These are phyloP conservation scores for Suillus alpinus DNA, from an alignment of 768 basidiomycete species.

Conservation along the genomic window DNA sequence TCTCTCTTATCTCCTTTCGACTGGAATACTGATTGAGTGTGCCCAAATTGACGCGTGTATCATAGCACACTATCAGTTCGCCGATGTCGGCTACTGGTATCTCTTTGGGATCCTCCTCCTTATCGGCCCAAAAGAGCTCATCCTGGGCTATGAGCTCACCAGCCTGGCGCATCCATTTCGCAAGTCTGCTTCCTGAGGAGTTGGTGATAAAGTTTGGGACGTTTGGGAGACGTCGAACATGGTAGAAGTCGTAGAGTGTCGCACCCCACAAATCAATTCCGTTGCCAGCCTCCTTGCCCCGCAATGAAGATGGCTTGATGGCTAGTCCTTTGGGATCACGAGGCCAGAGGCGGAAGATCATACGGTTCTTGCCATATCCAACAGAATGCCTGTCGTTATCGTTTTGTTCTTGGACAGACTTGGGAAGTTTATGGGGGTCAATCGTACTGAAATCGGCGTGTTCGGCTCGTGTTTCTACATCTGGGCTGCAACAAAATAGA, in stretches of 20 bases:
- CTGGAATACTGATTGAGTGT: background rate
- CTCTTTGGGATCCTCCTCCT: slow-evolving; percentile 22
- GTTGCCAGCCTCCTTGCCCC: slow-evolving; percentile 20
- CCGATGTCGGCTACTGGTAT: slow-evolving; percentile 15
- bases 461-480: background rate
- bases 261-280: slow-evolving; percentile 24
- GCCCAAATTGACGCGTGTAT: slow-evolving; percentile 6
- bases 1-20: background rate
- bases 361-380: slow-evolving; percentile 12
- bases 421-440: slow-evolving; percentile 5
- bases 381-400: background rate
- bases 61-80: slow-evolving; percentile 11
- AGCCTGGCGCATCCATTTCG: slow-evolving; percentile 5
- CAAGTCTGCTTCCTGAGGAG: slow-evolving; percentile 21
- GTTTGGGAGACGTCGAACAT: slow-evolving; percentile 10
- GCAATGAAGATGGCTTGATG: background rate
- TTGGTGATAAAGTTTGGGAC: slow-evolving; percentile 1
- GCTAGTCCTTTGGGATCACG: slow-evolving; percentile 17
- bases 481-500: background rate
- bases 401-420: background rate
- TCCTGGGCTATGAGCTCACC: slow-evolving; percentile 15
- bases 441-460: background rate
- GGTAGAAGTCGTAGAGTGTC: slow-evolving; percentile 26
- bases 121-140: slow-evolving; percentile 21
- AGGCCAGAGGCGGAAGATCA: slow-evolving; percentile 23